These are phyloP conservation scores for Cercospora beticola DNA, from an alignment of 2,329 filamentous ascomycete species.

Conservation along the genomic window DNA sequence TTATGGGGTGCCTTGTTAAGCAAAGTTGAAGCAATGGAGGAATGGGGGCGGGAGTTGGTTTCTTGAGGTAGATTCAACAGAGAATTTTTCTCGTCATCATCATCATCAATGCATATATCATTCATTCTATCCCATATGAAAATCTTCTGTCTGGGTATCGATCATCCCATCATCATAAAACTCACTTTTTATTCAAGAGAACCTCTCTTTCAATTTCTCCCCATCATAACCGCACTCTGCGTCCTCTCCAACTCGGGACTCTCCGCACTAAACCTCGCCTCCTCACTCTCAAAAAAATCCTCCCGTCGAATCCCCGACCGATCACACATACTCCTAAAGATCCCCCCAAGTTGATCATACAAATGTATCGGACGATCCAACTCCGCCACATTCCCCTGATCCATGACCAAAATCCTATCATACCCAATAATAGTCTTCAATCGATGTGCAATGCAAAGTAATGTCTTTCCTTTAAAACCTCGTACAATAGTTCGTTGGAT, in stretches of 20 bases:
- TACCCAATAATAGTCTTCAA: constrained; percentile 89
- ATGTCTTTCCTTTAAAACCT: constrained; percentile 80
- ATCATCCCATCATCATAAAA: not conserved
- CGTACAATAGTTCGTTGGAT: constrained; percentile 86
- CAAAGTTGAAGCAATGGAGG: no score
- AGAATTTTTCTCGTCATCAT: not conserved
- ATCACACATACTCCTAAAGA: constrained; percentile 89
- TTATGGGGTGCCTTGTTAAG: not conserved
- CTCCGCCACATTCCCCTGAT: constrained; percentile 82
- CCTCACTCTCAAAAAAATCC: constrained; percentile 45
- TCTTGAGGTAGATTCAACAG: no score
- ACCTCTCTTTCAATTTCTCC: not conserved
- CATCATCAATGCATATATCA: not conserved
- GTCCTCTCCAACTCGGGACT: constrained; percentile 31
- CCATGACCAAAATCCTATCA: constrained; percentile 96
- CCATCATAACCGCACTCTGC: constrained; percentile 28
- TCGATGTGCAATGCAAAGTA: constrained; percentile 90
- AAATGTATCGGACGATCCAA: constrained; percentile 73
- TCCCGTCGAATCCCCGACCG: constrained; percentile 69
- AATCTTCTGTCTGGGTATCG: not conserved
- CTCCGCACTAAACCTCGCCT: constrained; percentile 31
- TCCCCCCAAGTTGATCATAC: constrained; percentile 66
- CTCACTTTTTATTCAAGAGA: not conserved
- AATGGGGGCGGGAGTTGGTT: no score
- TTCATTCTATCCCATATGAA: not conserved